Evolutionary conservation across 169 alveolate species (phyloP), one percentile per base, ranked within the genome.

Genomic region (Eimeria tenella): DNA sequence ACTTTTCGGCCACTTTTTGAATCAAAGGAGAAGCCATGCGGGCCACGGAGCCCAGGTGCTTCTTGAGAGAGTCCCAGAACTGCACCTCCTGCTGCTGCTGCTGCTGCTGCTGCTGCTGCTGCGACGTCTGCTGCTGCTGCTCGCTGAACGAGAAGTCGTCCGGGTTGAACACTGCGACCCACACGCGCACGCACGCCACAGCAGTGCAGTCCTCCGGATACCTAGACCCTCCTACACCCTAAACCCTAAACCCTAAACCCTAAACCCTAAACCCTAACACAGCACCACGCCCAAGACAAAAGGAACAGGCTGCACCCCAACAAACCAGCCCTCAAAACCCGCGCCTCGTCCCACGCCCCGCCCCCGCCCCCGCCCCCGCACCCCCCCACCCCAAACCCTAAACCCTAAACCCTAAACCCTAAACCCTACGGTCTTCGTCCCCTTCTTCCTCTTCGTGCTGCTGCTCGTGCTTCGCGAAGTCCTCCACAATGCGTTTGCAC

Each of bases 101-200:
- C 63, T 56, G 63, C 81, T 70, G 81, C 71, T 5, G 71, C 60
- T 50, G 63, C 62, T 74, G 86, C 86, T 74, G 86, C 62, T 74
- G 19, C 86, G 23, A 62, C 63, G 9, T 56, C 31, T 74, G 23
- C 23, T 74, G 25, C 86, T 74, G 58, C 62, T 25, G 56, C 86
- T 74, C 55, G 79, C 79, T 70, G 86, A 74, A 74, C 10, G 86
- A 74, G 86, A 74, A 74, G n/a, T 74, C 86, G 25, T 50, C 86
- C n/a, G n/a, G 5, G 4, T 13, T 23, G n/a, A 15, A 17, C 8
- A 62, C 71, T 62, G 71, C 71, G 19, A 9, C n/a, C n/a, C n/a
- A n/a, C n/a, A n/a, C n/a, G n/a, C n/a, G n/a, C n/a, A n/a, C n/a
- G n/a, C n/a, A n/a, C n/a, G n/a, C n/a, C n/a, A n/a, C n/a, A n/a